Conservation (phyloP, 306 rosid genomes). For the Datisca glomerata region DNA sequence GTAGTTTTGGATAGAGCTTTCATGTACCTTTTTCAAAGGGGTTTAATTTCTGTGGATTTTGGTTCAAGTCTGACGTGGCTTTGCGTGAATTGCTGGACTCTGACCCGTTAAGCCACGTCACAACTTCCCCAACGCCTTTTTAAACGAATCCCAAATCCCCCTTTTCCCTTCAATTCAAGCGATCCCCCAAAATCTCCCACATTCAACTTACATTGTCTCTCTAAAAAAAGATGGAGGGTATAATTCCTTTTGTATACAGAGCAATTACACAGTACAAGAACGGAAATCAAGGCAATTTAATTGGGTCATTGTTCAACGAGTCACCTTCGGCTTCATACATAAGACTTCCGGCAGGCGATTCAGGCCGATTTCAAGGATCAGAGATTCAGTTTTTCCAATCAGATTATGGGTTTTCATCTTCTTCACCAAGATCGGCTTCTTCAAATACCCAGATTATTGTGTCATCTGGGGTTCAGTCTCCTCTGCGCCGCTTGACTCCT, state of each 20-base stretch:
- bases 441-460: constrained; percentile 30
- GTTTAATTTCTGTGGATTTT: constrained; percentile 28
- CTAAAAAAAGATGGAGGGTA: constrained; percentile 56
- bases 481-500: constrained; percentile 20
- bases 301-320: constrained; percentile 53
- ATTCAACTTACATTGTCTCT: constrained; percentile 6
- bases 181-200: constrained; percentile 2
- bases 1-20: too few relatives aligned
- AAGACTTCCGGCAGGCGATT: constrained; percentile 29
- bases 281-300: constrained; percentile 24
- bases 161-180: constrained; percentile 26
- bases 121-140: constrained; percentile 14
- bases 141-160: constrained; percentile 13
- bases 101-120: constrained; percentile 50
- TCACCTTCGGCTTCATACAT: constrained; percentile 41
- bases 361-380: constrained; percentile 23
- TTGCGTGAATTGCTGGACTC: constrained; percentile 57
- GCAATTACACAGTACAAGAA: constrained; percentile 61
- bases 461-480: constrained; percentile 55
- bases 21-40: constrained; percentile 32
- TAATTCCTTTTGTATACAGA: constrained; percentile 75
- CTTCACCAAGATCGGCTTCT: constrained; percentile 15
- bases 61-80: constrained; percentile 34
- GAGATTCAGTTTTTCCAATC: constrained; percentile 20
- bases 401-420: constrained; percentile 23